A percentile compares a stretch with the other conserved stretches of the same genome.
phyloP scores from a whole-genome alignment of 2,329 filamentous ascomycete genomes.

The Cryphonectria japonica region DNA sequence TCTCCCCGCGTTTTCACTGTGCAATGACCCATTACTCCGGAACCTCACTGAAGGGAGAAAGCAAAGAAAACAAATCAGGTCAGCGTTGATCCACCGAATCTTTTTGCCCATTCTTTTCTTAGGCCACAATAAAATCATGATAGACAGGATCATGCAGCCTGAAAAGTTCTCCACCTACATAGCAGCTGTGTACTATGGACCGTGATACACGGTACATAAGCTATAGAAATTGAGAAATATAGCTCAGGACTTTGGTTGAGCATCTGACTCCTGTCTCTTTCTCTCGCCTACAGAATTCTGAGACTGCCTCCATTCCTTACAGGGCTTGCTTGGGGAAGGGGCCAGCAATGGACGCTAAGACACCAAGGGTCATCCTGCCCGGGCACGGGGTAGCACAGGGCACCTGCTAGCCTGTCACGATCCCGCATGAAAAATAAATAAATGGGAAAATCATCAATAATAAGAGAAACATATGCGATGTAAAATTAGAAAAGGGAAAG shows the following conservation, averaged over 20 bases:
- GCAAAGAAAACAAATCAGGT: too few species aligned
- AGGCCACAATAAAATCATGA: not conserved
- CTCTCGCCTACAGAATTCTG: constrained; percentile 7
- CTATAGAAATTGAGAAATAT: not conserved
- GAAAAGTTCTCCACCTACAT: not conserved
- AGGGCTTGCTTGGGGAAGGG: not conserved
- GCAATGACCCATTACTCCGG: not conserved
- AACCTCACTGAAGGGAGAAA: too few species aligned
- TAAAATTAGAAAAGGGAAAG: not conserved
- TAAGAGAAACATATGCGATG: not conserved
- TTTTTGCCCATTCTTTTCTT: not conserved
- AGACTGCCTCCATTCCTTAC: not conserved
- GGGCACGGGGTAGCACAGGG: constrained; percentile 16
- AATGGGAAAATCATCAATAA: not conserved
- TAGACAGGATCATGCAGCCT: not conserved
- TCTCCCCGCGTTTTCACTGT: constrained; percentile 8
- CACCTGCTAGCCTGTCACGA: constrained; percentile 18
- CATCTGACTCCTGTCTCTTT: not conserved
- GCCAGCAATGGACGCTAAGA: not conserved
- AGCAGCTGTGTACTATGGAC: not conserved
- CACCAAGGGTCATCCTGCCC: constrained; percentile 21
- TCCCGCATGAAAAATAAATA: not conserved
- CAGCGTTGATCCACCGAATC: not conserved
- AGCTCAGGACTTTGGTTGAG: not conserved
- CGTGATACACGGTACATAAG: not conserved